These are phyloP conservation scores for Syncephalastrum sp. DNA, from an alignment of 371 early-diverging fungal species.

Conservation along the genomic window DNA sequence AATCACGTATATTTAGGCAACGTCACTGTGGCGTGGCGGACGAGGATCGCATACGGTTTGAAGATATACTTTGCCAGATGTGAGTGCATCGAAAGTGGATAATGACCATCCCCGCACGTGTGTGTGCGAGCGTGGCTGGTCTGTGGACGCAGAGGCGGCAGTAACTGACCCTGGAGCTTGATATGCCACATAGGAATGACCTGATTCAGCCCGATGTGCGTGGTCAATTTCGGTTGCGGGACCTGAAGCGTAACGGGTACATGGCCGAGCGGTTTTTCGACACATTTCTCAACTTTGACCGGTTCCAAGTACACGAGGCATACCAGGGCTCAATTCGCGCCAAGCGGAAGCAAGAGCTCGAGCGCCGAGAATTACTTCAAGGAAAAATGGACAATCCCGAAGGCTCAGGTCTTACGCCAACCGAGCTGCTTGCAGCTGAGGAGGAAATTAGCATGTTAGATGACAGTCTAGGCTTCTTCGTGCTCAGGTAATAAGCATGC, in stretches of 20 bases:
- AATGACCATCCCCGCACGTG: no score
- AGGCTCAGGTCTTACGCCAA: neutral
- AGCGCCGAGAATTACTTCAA: slow-evolving; percentile 1
- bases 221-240: slow-evolving; percentile 37
- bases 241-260: slow-evolving; percentile 41
- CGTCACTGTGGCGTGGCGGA: slow-evolving; percentile 22
- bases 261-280: slow-evolving; percentile 52
- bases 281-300: slow-evolving; percentile 45
- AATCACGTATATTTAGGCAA: slow-evolving; percentile 12
- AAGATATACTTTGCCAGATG: slow-evolving; percentile 51
- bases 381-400: neutral
- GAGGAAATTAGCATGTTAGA: slow-evolving; percentile 9
- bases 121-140: neutral
- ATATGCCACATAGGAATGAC: slow-evolving; percentile 33
- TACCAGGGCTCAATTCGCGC: slow-evolving; percentile 35
- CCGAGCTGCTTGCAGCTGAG: slow-evolving; percentile 5
- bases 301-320: slow-evolving; percentile 46
- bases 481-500: slow-evolving; percentile 21
- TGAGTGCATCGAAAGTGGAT: slow-evolving; percentile 8
- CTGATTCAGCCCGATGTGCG: slow-evolving; percentile 38
- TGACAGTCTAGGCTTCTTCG: slow-evolving; percentile 20
- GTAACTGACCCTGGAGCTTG: neutral
- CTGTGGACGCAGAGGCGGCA: neutral
- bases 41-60: slow-evolving; percentile 37
- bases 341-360: slow-evolving; percentile 29